Evolutionary conservation across 441 rosid genomes (phyloP), one percentile per base, ranked within the genome.

Genomic region (Populus hybrid): DNA sequence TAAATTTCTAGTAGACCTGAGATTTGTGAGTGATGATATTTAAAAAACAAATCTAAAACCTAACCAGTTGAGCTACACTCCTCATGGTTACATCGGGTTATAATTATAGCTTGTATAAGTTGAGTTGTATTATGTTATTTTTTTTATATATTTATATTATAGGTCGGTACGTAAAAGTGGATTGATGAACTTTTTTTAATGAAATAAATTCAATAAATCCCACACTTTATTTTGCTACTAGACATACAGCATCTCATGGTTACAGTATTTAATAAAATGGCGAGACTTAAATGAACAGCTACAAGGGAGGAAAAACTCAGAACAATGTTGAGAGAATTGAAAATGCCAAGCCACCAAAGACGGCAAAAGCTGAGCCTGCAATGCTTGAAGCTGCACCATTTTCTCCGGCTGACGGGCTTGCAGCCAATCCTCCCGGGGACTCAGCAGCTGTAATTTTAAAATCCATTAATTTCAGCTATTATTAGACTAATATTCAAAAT

Each of bases 361-460:
- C 50, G 1, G 75, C 12, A 2, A 26, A 53, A 40, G 75, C 72
- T 9, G 76, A 65, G 57, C 30, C 65, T 0, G 80, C 71, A 67
- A 61, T 80, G 70, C 10, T 40, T 7, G 79, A 46, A 71, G 74
- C 85, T 46, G 80, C 81, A 7, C 28, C 66, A 0, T 61, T 69
- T 24, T 10, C 74, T 64, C 85, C 87, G 0, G 71, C 66, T 32
- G 85, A 50, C 72, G 87, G 83, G 81, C 73, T 71, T 23, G 73
- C 61, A 12, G 82, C 82, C 11, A 30, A 21, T n/a, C 24, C 57
- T 46, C 57, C 57, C 57, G 57, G 7, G 0, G 57, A 46, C 57
- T 5, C 24, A 64, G 30, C 67, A 8, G 57, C 57, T 46, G 57
- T 46, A 16, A 10, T 24, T n/a, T 64, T 64, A n/a, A 64, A 64